Percentiles rank a stretch among this genome's conserved stretches.
Evolutionary conservation across 441 rosid species (phyloP).

Genomic region (Aleurites moluccanus): DNA sequence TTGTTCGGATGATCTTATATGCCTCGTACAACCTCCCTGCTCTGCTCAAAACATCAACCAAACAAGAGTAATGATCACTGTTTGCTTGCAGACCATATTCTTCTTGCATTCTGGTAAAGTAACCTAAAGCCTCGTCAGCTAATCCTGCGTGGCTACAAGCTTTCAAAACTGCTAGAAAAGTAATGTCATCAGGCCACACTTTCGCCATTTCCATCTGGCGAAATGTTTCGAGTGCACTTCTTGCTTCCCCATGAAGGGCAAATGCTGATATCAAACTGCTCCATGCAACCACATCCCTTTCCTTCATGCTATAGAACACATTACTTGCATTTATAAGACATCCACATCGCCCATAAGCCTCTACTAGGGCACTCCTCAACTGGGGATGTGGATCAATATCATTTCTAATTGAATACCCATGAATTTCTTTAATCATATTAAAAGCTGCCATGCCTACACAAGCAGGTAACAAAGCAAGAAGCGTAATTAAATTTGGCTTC

Average conservation of each 20-base stretch:
- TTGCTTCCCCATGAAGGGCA: slow-evolving; percentile 43
- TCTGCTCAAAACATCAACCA: slow-evolving; percentile 61
- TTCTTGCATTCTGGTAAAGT: slow-evolving; percentile 43
- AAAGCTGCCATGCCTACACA: slow-evolving; percentile 41
- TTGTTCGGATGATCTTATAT: slow-evolving; percentile 44
- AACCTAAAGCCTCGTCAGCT: slow-evolving; percentile 52
- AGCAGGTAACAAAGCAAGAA: slow-evolving; percentile 59
- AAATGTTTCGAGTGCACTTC: slow-evolving; percentile 45
- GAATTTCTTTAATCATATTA: slow-evolving; percentile 51
- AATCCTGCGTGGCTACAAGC: slow-evolving; percentile 71
- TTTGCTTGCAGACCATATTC: slow-evolving; percentile 45
- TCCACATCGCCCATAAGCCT: slow-evolving; percentile 48
- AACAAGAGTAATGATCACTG: slow-evolving; percentile 63
- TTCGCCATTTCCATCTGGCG: slow-evolving; percentile 50
- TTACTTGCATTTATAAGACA: slow-evolving; percentile 33
- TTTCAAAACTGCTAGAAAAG: slow-evolving; percentile 55
- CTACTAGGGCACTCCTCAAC: slow-evolving; percentile 53
- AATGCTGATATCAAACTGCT: slow-evolving; percentile 64
- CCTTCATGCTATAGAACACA: slow-evolving; percentile 36
- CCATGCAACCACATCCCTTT: slow-evolving; percentile 67
- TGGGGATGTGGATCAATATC: slow-evolving; percentile 47
- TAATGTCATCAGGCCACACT: slow-evolving; percentile 52
- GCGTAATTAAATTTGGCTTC: slow-evolving; percentile 56
- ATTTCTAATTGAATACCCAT: slow-evolving; percentile 49
- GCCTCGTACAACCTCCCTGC: slow-evolving; percentile 63